These are phyloP conservation scores for Corrigiola litoralis DNA, from an alignment of 179 eudicot genomes.

Conservation along the genomic window DNA sequence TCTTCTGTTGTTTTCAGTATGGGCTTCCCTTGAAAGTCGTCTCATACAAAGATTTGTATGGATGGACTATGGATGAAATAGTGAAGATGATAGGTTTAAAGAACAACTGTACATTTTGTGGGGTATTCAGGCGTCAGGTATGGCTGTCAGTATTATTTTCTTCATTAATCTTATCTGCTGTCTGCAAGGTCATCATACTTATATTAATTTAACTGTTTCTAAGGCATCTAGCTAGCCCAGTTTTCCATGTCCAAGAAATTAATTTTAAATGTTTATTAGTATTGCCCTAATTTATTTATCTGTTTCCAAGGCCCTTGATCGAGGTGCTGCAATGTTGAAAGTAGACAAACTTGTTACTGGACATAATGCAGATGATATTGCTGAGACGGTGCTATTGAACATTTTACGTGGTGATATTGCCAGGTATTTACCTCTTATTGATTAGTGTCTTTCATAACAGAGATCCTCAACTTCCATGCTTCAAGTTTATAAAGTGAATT, in stretches of 20 bases:
- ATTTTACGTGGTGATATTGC: slow-evolving; percentile 98
- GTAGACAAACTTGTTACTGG: slow-evolving; percentile 96
- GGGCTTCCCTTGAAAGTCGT: slow-evolving; percentile 96
- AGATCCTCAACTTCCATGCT: not conserved
- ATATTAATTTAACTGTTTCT: not conserved
- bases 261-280: not conserved
- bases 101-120: slow-evolving; percentile 98
- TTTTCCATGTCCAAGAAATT: not conserved
- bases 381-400: slow-evolving; percentile 90
- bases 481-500: no score
- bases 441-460: not conserved
- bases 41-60: slow-evolving; percentile 92
- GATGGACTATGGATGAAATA: slow-evolving; percentile 99
- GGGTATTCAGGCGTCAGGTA: slow-evolving; percentile 99
- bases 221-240: not conserved
- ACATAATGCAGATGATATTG: slow-evolving; percentile 97
- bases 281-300: slow-evolving; percentile 2
- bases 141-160: slow-evolving; percentile 1
- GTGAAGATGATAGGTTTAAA: slow-evolving; percentile 94
- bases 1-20: slow-evolving; percentile 43
- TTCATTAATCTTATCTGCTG: not conserved
- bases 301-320: slow-evolving; percentile 79
- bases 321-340: slow-evolving; percentile 93
- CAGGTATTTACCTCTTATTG: slow-evolving; percentile 40
- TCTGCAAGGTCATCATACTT: not conserved